Base-by-base conservation (phyloP, 805 yeast species). In the Martiniozyma abietophila region DNA sequence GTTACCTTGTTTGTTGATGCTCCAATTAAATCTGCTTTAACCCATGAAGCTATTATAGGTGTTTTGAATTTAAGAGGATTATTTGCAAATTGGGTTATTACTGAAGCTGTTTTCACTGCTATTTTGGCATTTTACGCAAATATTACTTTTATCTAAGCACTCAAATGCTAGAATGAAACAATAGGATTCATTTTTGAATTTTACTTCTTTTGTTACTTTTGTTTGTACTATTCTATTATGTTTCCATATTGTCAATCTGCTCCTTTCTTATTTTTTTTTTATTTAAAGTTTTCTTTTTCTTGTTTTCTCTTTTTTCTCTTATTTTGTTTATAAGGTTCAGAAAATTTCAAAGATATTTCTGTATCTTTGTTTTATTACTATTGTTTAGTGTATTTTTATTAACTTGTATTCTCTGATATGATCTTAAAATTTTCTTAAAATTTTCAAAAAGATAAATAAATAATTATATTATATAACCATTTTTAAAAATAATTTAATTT, bases 61-160 rank as follows among this genome's bases (percentile, higher is more conserved):
- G 60, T 65, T 16, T 41, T 62, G 31, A 58, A 58, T 40, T 54
- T 61, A 40, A 58, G 65, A 40, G 58, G 61, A 42, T 39, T 48
- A 25, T 69, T 71, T 48, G 76, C 75, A 36, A 55, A 53, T 44
- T 63, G 68, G 57, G 66, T 72, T 29, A 46, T 69, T 22, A 54
- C 69, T 29, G 48, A 68, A 36, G 71, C 71, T 15, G 42, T 63
- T 25, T 65, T 73, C 44, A 63, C 65, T 41, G 55, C 69, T 21
- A 50, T 61, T 21, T 50, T 69, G 49, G 69, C 74, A 5, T 59
- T 71, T 36, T 72, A 72, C 52, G 69, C 76, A 24, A 53, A 53
- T 39, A 42, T 52, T 25, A 47, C 56, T 17, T 54, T 53, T 39
- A 51, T 53, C 38, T 53, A 47, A 41, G 16, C 16, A 9, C 8